phyloP scores from a whole-genome alignment of 2,329 filamentous ascomycete species.

The Chaetoscypha palmicola region DNA sequence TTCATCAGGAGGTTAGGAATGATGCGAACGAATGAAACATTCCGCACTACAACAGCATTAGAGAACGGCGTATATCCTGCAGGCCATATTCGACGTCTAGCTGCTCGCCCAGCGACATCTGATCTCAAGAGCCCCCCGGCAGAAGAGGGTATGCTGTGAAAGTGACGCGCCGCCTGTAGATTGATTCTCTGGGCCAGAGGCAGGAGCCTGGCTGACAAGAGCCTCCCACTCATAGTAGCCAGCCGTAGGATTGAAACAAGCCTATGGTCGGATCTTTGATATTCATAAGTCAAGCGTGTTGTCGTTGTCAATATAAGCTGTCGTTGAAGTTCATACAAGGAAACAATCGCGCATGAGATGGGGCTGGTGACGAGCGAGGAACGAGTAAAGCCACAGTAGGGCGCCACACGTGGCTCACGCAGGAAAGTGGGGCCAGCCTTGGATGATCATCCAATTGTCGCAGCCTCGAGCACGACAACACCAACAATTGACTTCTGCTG shows the following conservation, averaged over 20 bases:
- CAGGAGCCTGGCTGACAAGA: slow-evolving; percentile 66
- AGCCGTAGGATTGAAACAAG: slow-evolving; percentile 14
- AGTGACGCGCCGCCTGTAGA: slow-evolving; percentile 50
- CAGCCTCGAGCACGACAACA: slow-evolving; percentile 1
- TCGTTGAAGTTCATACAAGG: too few relatives aligned
- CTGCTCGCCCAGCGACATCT: slow-evolving; percentile 54
- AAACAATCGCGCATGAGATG: slow-evolving; percentile 5
- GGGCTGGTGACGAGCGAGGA: slow-evolving; percentile 18
- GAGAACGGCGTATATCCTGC: slow-evolving; percentile 72
- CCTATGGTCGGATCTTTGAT: slow-evolving; percentile 8
- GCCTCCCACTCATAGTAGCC: slow-evolving; percentile 39
- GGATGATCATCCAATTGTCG: not conserved
- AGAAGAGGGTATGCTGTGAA: slow-evolving; percentile 53
- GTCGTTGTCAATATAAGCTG: too few relatives aligned
- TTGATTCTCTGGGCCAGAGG: slow-evolving; percentile 57
- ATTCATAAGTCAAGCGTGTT: slow-evolving; percentile 17
- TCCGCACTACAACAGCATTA: slow-evolving; percentile 61
- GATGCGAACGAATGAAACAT: slow-evolving; percentile 57
- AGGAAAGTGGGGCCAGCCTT: not conserved
- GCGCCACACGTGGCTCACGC: not conserved
- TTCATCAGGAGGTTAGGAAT: slow-evolving; percentile 88
- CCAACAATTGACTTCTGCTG: too few relatives aligned
- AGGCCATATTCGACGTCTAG: slow-evolving; percentile 65
- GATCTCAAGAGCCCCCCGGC: slow-evolving; percentile 63
- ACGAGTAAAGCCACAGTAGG: too few relatives aligned